These are phyloP conservation scores for Trichopus zeylanicus DNA, from an alignment of 116 monocot genomes.

Conservation along the genomic window DNA sequence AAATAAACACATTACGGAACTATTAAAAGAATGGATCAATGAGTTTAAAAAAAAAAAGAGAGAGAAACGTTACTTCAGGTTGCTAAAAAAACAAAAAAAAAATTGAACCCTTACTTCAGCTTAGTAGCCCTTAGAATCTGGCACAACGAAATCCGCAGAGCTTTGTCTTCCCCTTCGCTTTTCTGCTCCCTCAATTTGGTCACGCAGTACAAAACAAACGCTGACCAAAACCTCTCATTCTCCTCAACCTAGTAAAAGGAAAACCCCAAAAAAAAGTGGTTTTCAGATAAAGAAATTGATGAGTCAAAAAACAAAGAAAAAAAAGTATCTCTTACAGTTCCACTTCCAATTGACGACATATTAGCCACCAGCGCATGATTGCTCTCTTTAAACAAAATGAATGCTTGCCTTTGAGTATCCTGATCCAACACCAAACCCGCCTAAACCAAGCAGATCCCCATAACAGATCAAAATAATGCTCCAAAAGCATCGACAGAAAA, in stretches of 20 bases:
- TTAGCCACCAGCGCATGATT: conserved; percentile 24
- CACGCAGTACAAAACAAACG: conserved; percentile 63
- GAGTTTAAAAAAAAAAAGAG: too few relatives aligned
- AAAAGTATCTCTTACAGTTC: conserved; percentile 23
- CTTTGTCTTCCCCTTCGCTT: conserved; percentile 22
- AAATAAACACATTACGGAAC: not conserved
- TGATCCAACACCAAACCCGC: conserved; percentile 35
- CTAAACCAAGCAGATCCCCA: conserved; percentile 10
- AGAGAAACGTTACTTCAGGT: too few relatives aligned
- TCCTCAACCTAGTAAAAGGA: conserved; percentile 31
- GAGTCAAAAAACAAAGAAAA: not conserved
- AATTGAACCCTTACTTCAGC: conserved; percentile 30
- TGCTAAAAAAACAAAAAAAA: not conserved
- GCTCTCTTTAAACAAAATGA: conserved; percentile 38
- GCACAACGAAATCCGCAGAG: conserved; percentile 34
- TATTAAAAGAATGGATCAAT: not conserved
- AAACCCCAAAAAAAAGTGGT: not conserved
- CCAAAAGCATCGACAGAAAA: not conserved
- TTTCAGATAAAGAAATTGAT: not conserved
- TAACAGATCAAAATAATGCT: not conserved
- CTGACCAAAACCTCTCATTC: conserved; percentile 52
- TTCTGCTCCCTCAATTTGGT: conserved; percentile 33
- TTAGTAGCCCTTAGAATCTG: conserved; percentile 56
- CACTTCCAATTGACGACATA: conserved; percentile 46
- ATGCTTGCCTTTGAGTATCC: conserved; percentile 23